phyloP scores from a whole-genome alignment of 805 yeast species.

The Yarrowia sp. region DNA sequence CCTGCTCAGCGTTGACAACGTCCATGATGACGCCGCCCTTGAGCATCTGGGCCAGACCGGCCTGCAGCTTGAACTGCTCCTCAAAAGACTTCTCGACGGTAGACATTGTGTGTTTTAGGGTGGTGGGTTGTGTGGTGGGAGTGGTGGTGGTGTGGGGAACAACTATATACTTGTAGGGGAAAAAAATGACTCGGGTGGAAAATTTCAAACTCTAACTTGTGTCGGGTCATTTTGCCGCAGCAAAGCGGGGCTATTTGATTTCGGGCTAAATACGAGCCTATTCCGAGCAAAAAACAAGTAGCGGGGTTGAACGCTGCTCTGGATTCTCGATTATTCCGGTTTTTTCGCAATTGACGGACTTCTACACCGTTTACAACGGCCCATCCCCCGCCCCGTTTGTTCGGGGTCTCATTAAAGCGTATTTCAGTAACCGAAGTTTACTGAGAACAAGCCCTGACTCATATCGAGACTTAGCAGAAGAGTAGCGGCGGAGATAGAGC shows the following conservation, averaged over 20 bases:
- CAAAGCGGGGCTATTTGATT: constrained; percentile 18
- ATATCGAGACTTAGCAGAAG: not conserved
- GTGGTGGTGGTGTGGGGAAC: constrained; percentile 37
- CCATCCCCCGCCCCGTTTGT: no score
- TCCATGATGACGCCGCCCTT: constrained; percentile 65
- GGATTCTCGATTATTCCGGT: not conserved
- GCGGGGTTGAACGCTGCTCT: not conserved
- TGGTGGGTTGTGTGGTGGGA: constrained; percentile 9
- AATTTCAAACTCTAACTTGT: constrained; percentile 35
- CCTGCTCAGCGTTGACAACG: constrained; percentile 82
- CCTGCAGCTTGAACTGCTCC: constrained; percentile 55
- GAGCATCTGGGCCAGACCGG: constrained; percentile 86
- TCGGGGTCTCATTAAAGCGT: constrained; percentile 28
- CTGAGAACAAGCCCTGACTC: constrained; percentile 28
- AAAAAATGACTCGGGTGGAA: constrained; percentile 39
- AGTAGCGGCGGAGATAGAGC: not conserved
- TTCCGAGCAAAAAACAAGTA: not conserved
- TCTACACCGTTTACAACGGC: no score
- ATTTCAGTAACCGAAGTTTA: constrained; percentile 29
- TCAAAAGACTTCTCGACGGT: constrained; percentile 37
- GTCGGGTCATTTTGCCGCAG: constrained; percentile 39
- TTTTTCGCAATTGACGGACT: not conserved
- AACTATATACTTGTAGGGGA: constrained; percentile 34
- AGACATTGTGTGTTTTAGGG: constrained; percentile 29
- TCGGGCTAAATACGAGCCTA: not conserved